phyloP scores from a whole-genome alignment of 805 yeast genomes.

The Yamadazyma laniorum region DNA sequence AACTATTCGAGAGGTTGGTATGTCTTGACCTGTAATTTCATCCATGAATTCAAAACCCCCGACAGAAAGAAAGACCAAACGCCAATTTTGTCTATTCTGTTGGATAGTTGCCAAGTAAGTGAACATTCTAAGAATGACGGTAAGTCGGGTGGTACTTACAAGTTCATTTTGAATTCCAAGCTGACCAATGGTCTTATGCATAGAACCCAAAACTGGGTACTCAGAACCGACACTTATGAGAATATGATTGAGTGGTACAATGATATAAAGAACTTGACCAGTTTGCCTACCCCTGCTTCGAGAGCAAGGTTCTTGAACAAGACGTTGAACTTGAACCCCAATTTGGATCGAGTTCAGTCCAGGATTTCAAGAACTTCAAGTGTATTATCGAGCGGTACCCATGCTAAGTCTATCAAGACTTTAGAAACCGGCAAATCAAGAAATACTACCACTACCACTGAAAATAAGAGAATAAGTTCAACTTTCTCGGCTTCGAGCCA shows the following conservation, averaged over 20 bases:
- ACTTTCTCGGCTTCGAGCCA: slow-evolving; percentile 31
- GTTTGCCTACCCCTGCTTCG: slow-evolving; percentile 57
- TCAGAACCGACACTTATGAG: slow-evolving; percentile 81
- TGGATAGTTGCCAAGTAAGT: slow-evolving; percentile 76
- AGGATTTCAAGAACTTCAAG: slow-evolving; percentile 13
- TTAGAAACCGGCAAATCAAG: slow-evolving; percentile 9
- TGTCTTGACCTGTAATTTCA: slow-evolving; percentile 80
- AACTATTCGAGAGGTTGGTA: slow-evolving; percentile 91
- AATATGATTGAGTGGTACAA: slow-evolving; percentile 82
- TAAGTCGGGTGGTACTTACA: slow-evolving; percentile 52
- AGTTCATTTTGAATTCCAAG: slow-evolving; percentile 77
- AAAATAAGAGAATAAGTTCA: slow-evolving; percentile 31
- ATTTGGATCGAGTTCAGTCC: slow-evolving; percentile 12
- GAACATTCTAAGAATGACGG: slow-evolving; percentile 80
- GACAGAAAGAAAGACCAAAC: slow-evolving; percentile 78
- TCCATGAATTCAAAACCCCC: slow-evolving; percentile 84
- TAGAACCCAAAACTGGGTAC: slow-evolving; percentile 91
- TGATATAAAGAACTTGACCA: slow-evolving; percentile 68
- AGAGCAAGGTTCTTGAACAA: slow-evolving; percentile 45
- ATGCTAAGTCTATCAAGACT: slow-evolving; percentile 9
- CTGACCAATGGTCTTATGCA: slow-evolving; percentile 68
- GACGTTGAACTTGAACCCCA: slow-evolving; percentile 17
- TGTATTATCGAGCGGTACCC: slow-evolving; percentile 8
- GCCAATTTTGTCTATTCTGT: slow-evolving; percentile 79
- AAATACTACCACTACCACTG: slow-evolving; percentile 3